phyloP scores from a whole-genome alignment of 148 eudicot species.

The Vaccinium corymbosum region DNA sequence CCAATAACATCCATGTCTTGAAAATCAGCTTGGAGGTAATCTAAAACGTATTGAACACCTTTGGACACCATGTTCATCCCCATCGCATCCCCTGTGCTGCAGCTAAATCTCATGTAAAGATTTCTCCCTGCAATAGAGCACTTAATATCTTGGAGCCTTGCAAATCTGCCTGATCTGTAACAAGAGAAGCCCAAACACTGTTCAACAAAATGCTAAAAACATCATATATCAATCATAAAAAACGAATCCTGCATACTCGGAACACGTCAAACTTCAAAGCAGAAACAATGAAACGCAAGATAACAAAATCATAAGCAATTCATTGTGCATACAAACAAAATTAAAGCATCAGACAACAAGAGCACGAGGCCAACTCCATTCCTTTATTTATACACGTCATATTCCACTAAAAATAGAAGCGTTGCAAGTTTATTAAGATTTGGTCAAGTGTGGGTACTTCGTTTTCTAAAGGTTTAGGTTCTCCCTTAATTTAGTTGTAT shows the following conservation, averaged over 20 bases:
- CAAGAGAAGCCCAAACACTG: constrained; percentile 1
- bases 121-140: constrained; percentile 41
- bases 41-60: constrained; percentile 43
- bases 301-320: neutral
- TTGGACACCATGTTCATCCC: constrained; percentile 52
- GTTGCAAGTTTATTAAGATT: neutral
- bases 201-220: constrained; percentile 6
- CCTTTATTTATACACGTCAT: neutral
- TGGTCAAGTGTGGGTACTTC: neutral
- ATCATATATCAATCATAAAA: neutral
- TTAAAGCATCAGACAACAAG: neutral
- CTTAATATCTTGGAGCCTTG: constrained; percentile 29
- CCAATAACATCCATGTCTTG: constrained; percentile 46
- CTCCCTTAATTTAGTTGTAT: neutral
- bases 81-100: constrained; percentile 43
- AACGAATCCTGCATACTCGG: neutral
- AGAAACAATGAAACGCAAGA: neutral
- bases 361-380: neutral
- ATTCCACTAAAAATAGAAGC: neutral
- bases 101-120: constrained; percentile 32
- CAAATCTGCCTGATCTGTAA: constrained; percentile 43
- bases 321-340: neutral
- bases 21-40: constrained; percentile 34
- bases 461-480: neutral
- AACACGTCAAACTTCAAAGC: neutral